Base-by-base conservation (phyloP, 345 rosid species). In the Mallotus nudiflorus region DNA sequence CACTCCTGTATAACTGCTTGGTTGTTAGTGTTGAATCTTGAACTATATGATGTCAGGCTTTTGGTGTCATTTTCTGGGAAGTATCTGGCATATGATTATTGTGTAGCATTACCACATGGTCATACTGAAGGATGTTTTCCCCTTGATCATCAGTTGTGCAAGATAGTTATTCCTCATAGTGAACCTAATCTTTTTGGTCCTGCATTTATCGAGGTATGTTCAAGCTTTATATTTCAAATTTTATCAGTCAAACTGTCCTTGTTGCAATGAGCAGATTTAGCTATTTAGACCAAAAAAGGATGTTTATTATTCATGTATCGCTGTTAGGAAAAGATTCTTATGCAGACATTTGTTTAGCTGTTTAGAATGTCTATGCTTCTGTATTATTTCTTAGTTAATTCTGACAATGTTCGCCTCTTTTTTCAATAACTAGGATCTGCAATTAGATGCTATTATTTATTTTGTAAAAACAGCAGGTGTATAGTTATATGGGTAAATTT, bases 1-100 rank as follows among this genome's bases (percentile, higher is more conserved):
- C 6, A 40, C 25, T 50, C 28, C 24, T 28, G 3, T 15, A 11
- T 7, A 16, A 58, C 16, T 49, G 45, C 40, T 49, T 45, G 19
- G 20, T 71, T 46, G 29, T 42, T 54, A 24, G 6, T 71, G 35
- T 48, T 61, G 35, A 55, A 48, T 64, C n/a, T 35, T 64, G 18
- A 50, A 42, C 2, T 51, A 67, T 16, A 58, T 77, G 61, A 20
- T 81, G 76, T 79, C 89, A 95, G 98, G 87, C 85, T 95, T 77
- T 89, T 95, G 60, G 83, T 95, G 50, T 95, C 99, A 56, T 92
- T 92, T 79, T 75, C 87, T 74, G 99, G 97, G 67, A 92, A 86
- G 80, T 95, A 95, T 83, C 82, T 95, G 69, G 76, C 85, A 4
- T 78, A 82, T 82, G 87, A 88, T 67, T 83, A 74, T 79, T 72